phyloP scores from a whole-genome alignment of 1,139 yeast species.

The Taphrina sp. region DNA sequence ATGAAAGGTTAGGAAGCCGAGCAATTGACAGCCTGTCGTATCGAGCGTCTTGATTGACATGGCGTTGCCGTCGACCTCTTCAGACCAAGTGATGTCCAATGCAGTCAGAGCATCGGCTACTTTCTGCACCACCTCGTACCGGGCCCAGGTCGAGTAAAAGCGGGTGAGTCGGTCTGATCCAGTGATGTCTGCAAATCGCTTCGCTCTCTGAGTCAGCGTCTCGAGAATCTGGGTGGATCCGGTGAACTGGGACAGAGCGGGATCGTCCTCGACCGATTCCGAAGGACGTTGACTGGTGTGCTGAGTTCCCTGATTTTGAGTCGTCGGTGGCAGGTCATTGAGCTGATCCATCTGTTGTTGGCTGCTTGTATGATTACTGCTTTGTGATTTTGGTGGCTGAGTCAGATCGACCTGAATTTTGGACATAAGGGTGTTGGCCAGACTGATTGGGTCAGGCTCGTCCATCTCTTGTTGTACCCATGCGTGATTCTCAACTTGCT shows the following conservation, averaged over 20 bases:
- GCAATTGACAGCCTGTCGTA: conserved; percentile 50
- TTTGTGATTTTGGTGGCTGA: conserved; percentile 28
- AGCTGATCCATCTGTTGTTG: conserved; percentile 14
- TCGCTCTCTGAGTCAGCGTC: conserved; percentile 43
- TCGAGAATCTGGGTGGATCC: conserved; percentile 40
- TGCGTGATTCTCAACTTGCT: conserved; percentile 50
- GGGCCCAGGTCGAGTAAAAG: conserved; percentile 50
- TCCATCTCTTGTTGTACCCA: conserved; percentile 55
- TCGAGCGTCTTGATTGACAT: conserved; percentile 43
- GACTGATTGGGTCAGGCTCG: conserved; percentile 50
- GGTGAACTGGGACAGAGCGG: conserved; percentile 53
- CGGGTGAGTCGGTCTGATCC: conserved; percentile 52
- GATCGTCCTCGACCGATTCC: conserved; percentile 50
- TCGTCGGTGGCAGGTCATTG: not conserved
- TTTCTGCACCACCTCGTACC: conserved; percentile 42
- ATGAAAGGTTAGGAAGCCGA: conserved; percentile 50
- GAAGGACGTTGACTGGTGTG: conserved; percentile 40
- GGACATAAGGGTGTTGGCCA: conserved; percentile 52
- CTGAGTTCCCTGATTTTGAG: not conserved
- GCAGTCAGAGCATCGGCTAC: conserved; percentile 48
- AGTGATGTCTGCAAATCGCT: conserved; percentile 42
- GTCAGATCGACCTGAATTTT: conserved; percentile 43
- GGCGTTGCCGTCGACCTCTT: conserved; percentile 37
- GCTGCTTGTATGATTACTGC: not conserved
- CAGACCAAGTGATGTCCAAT: conserved; percentile 49